phyloP scores from a whole-genome alignment of 371 early-diverging fungal species.

The Apophysomyces elegans region DNA sequence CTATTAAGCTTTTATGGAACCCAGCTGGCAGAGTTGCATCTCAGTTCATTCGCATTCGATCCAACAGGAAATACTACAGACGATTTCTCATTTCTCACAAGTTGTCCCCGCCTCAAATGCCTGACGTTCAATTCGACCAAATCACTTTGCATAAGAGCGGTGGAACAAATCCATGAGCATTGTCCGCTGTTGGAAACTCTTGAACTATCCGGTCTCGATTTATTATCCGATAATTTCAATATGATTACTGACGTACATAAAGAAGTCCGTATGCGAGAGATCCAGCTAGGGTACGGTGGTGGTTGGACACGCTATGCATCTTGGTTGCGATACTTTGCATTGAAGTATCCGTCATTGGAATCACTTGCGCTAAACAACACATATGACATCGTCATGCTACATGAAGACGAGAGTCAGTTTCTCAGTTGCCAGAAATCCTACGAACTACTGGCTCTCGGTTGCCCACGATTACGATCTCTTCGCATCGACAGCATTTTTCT shows the following conservation, averaged over 20 bases:
- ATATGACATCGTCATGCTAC: neutral
- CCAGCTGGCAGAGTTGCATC: neutral
- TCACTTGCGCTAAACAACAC: neutral
- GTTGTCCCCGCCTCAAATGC: neutral
- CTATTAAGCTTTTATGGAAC: neutral
- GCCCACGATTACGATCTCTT: neutral
- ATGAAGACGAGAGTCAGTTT: neutral
- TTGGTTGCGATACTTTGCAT: neutral
- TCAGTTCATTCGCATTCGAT: neutral
- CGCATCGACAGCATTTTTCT: neutral
- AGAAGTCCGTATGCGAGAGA: neutral
- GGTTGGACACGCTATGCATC: neutral
- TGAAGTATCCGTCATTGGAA: neutral
- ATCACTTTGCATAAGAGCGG: neutral
- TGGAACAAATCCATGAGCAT: neutral
- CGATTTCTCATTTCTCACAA: neutral
- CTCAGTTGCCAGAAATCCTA: neutral
- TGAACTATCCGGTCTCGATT: neutral
- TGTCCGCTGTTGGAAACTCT: neutral
- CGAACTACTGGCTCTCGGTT: neutral
- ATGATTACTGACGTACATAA: neutral
- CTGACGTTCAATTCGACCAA: slow-evolving; percentile 3
- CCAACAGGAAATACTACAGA: neutral
- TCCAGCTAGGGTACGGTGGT: neutral
- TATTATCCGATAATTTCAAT: neutral